Evolutionary conservation across 257 asterid genomes (phyloP).

Genomic region (Solanum clarkiae): DNA sequence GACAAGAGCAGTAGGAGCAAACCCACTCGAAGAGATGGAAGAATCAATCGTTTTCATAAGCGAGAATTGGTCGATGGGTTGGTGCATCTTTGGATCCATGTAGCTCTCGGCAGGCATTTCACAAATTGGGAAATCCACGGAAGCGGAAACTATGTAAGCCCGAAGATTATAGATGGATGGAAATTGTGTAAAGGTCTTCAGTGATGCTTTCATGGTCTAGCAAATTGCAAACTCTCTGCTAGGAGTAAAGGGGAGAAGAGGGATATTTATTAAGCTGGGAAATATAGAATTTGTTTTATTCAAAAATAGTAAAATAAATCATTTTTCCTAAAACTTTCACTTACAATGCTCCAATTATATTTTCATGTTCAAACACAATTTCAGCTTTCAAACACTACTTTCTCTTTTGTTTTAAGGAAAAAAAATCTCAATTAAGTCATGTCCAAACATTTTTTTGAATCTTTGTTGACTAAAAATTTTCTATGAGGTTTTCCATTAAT

Average conservation of each 20-base stretch:
- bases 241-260: too few species aligned
- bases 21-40: too few species aligned
- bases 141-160: background rate
- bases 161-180: background rate
- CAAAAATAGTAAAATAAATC: too few species aligned
- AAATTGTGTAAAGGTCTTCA: background rate
- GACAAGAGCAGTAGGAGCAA: too few species aligned
- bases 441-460: background rate
- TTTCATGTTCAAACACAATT: background rate
- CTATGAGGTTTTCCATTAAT: background rate
- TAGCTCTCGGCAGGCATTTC: background rate
- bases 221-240: background rate
- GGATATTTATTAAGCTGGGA: too few species aligned
- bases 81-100: background rate
- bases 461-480: too few species aligned
- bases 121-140: background rate
- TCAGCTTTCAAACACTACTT: background rate
- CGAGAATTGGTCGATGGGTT: too few species aligned
- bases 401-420: background rate
- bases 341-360: background rate
- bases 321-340: background rate
- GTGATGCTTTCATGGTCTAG: background rate
- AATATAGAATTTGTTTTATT: too few species aligned
- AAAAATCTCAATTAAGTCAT: background rate
- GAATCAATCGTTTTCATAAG: too few species aligned